Conservation (phyloP, 305 asterid genomes). For the Nicotiana rustica region DNA sequence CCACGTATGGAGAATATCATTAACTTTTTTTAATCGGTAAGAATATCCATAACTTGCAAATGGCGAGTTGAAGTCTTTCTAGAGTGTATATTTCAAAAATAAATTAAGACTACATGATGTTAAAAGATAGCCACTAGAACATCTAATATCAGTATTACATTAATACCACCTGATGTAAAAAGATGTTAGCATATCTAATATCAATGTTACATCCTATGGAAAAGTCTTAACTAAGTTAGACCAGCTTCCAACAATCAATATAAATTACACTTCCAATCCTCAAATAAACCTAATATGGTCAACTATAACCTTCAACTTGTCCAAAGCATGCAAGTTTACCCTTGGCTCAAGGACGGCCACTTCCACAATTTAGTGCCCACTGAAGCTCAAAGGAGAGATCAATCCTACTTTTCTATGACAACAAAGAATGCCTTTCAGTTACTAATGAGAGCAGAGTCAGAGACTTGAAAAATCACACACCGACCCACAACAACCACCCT, state of each 20-base stretch:
- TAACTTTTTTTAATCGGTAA: background rate
- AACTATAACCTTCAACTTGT: background rate
- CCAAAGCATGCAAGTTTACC: background rate
- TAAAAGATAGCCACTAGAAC: background rate
- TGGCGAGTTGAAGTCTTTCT: slow-evolving; percentile 25
- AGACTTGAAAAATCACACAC: slow-evolving; percentile 24
- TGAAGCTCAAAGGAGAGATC: slow-evolving; percentile 14
- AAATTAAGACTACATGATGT: slow-evolving; percentile 6
- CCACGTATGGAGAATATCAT: slow-evolving; percentile 10
- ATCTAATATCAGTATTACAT: background rate
- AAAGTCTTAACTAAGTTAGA: background rate
- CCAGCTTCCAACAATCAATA: background rate
- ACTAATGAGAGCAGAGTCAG: slow-evolving; percentile 11
- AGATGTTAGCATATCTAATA: too few species aligned
- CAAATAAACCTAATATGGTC: background rate
- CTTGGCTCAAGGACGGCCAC: slow-evolving; percentile 27
- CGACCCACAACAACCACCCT: background rate
- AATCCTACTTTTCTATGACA: slow-evolving; percentile 16
- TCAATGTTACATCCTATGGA: too few species aligned
- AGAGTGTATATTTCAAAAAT: slow-evolving; percentile 3
- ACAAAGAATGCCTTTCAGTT: background rate
- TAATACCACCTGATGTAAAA: too few species aligned
- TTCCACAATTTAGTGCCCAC: slow-evolving; percentile 7
- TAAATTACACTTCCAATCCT: background rate
- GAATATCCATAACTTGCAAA: slow-evolving; percentile 30